phyloP scores from a whole-genome alignment of 2,329 filamentous ascomycete genomes.

The Magnaporthales sp. region DNA sequence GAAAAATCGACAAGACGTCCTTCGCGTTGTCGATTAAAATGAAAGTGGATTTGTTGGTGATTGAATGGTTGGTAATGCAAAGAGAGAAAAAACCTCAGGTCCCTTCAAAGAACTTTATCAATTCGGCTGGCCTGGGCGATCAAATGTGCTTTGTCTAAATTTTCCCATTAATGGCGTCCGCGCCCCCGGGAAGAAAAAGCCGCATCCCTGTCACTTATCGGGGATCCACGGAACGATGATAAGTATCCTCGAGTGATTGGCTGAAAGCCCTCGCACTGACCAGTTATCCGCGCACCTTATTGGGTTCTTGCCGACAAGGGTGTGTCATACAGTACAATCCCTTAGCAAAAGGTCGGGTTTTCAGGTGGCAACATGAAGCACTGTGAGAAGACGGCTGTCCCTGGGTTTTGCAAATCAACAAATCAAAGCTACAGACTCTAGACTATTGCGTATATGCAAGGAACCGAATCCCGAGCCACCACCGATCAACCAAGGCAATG shows the following conservation, averaged over 20 bases:
- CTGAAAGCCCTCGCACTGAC: not conserved
- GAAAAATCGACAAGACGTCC: not conserved
- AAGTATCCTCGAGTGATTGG: not conserved
- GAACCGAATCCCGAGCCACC: conserved; percentile 5
- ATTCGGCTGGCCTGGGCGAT: not conserved
- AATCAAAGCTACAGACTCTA: not conserved
- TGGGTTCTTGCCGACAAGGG: not conserved
- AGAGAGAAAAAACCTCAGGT: not conserved
- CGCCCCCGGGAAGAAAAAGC: not conserved
- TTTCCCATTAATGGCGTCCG: not conserved
- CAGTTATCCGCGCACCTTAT: not conserved
- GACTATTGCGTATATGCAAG: not conserved
- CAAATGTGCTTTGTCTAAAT: not conserved
- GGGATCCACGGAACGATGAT: not conserved
- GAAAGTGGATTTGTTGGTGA: not conserved
- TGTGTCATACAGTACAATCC: not conserved
- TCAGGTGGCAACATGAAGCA: not conserved
- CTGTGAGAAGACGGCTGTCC: not conserved
- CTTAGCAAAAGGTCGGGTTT: not conserved
- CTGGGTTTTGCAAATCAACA: not conserved
- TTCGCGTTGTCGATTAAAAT: not conserved
- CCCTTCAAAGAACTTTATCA: not conserved
- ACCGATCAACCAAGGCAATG: not conserved
- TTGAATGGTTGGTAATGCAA: not conserved
- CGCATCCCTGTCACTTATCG: not conserved